These are phyloP conservation scores for Immersiella caudata DNA, from an alignment of 495 filamentous ascomycete genomes.

Conservation along the genomic window DNA sequence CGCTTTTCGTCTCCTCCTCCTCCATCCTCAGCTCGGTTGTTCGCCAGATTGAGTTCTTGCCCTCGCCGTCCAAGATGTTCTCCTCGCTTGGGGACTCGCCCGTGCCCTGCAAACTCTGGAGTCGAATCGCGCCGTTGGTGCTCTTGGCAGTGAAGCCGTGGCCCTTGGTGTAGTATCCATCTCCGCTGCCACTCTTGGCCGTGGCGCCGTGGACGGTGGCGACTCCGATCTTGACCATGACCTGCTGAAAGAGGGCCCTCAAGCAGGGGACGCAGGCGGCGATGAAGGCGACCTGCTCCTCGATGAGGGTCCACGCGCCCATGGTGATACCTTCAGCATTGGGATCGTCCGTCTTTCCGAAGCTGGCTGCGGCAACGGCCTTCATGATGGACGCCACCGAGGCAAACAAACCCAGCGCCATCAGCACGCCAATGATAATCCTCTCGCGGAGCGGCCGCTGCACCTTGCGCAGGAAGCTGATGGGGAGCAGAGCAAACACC, in stretches of 20 bases:
- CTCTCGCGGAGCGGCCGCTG: conserved; percentile 28
- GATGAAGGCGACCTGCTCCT: conserved; percentile 29
- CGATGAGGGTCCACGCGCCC: conserved; percentile 25
- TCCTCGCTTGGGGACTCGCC: conserved; percentile 25
- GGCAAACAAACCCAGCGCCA: conserved; percentile 28
- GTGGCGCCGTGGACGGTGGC: not conserved
- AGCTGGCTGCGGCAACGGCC: conserved; percentile 23
- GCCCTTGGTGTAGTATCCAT: not conserved
- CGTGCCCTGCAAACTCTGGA: conserved; percentile 25
- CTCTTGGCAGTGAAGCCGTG: not conserved
- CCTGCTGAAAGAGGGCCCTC: conserved; percentile 23
- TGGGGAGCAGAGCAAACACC: conserved; percentile 26
- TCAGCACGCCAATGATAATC: conserved; percentile 26
- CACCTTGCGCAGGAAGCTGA: conserved; percentile 24
- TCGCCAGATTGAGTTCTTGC: conserved; percentile 22
- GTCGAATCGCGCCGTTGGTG: conserved; percentile 14
- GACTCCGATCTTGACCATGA: conserved; percentile 20
- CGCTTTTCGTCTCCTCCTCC: conserved; percentile 4
- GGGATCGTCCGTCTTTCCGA: conserved; percentile 20
- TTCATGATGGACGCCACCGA: conserved; percentile 27
- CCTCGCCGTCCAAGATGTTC: conserved; percentile 18
- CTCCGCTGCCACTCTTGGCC: conserved; percentile 2
- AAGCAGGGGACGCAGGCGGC: conserved; percentile 26
- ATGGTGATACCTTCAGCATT: conserved; percentile 26
- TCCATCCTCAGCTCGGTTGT: conserved; percentile 25